Evolutionary conservation across 2,329 filamentous ascomycete species (phyloP).

Genomic region (Colletotrichum spaethianum): DNA sequence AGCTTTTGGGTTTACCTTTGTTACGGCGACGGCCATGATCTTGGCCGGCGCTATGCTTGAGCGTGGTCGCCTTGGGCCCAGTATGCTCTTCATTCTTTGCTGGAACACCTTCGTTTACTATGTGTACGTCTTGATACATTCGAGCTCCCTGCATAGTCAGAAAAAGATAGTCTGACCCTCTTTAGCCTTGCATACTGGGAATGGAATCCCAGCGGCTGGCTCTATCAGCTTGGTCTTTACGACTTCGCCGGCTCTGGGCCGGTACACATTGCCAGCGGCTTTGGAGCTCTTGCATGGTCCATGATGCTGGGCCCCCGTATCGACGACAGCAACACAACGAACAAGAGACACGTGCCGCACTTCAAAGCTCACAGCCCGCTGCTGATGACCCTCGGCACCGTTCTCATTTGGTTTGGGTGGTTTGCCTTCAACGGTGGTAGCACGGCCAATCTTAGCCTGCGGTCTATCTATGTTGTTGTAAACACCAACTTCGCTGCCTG

Average conservation of each 20-base stretch:
- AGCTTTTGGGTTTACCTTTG: slow-evolving; percentile 55
- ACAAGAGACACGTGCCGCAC: slow-evolving; percentile 51
- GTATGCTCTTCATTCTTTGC: slow-evolving; percentile 73
- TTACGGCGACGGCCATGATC: slow-evolving; percentile 56
- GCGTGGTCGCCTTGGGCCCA: slow-evolving; percentile 56
- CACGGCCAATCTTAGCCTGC: slow-evolving; percentile 65
- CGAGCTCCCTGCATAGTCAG: not conserved
- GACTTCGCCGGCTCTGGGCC: slow-evolving; percentile 76
- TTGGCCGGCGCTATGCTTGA: slow-evolving; percentile 56
- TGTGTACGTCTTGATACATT: slow-evolving; percentile 43
- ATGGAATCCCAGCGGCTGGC: slow-evolving; percentile 77
- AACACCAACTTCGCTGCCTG: slow-evolving; percentile 72
- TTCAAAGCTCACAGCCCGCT: slow-evolving; percentile 74
- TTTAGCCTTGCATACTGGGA: slow-evolving; percentile 73
- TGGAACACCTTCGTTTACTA: slow-evolving; percentile 78
- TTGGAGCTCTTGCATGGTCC: slow-evolving; percentile 75
- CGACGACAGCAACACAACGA: slow-evolving; percentile 60
- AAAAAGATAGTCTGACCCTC: not conserved
- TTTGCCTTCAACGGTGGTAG: slow-evolving; percentile 66
- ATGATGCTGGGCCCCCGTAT: slow-evolving; percentile 73
- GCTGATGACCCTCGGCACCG: slow-evolving; percentile 74
- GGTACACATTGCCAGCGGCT: slow-evolving; percentile 75
- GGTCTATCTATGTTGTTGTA: slow-evolving; percentile 68
- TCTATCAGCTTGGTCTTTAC: slow-evolving; percentile 71
- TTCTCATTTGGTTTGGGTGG: slow-evolving; percentile 77